Conservation (phyloP, 2,329 filamentous ascomycete species). For the Cercospora janseana region DNA sequence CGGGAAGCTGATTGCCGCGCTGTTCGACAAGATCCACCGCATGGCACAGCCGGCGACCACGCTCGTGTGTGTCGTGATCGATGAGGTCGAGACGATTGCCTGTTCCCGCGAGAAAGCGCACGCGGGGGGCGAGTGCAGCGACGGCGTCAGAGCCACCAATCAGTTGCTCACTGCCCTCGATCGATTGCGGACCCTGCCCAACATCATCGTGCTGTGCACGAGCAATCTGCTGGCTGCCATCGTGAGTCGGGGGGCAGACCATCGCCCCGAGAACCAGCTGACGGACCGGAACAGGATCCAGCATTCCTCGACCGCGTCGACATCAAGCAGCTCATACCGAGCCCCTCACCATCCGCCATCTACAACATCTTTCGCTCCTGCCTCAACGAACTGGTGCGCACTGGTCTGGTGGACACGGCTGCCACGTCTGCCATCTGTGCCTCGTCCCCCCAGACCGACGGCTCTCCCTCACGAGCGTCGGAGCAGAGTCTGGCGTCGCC, state of each 20-base stretch:
- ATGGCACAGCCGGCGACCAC: constrained; percentile 43
- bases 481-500: neutral
- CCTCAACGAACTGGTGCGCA: constrained; percentile 46
- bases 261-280: constrained; percentile 13
- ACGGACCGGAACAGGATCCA: constrained; percentile 9
- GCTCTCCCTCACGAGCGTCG: neutral
- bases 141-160: constrained; percentile 51
- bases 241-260: constrained; percentile 27
- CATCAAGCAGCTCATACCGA: constrained; percentile 47
- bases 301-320: constrained; percentile 38
- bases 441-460: neutral
- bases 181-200: constrained; percentile 42
- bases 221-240: constrained; percentile 50
- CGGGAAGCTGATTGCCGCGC: constrained; percentile 43
- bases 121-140: constrained; percentile 45
- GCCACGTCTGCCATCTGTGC: neutral
- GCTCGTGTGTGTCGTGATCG: constrained; percentile 49
- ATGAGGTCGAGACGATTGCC: constrained; percentile 53
- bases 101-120: constrained; percentile 44
- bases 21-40: constrained; percentile 43
- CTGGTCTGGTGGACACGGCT: constrained; percentile 38
- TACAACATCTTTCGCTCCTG: constrained; percentile 52
- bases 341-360: constrained; percentile 41
- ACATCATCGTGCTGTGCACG: constrained; percentile 52
- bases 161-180: constrained; percentile 52